These are phyloP conservation scores for Colletotrichum endophyticum DNA, from an alignment of 2,329 filamentous ascomycete genomes.

Conservation along the genomic window DNA sequence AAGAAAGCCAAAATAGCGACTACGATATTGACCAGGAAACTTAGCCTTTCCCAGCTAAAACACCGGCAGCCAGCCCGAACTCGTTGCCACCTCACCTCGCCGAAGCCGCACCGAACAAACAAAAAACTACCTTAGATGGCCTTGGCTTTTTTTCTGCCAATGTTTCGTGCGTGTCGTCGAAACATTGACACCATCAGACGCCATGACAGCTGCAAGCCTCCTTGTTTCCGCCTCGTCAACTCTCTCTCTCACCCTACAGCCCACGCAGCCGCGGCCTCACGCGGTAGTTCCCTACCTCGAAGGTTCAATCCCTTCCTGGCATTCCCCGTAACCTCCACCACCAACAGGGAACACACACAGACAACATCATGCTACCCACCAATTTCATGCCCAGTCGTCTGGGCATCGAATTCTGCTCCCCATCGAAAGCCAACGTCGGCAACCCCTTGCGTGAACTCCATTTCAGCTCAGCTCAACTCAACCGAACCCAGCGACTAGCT, in stretches of 20 bases:
- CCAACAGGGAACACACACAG: not conserved
- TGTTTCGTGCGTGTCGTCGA: conserved; percentile 16
- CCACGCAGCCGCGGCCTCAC: not conserved
- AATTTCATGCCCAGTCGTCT: not conserved
- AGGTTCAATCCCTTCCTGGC: not conserved
- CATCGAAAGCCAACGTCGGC: not conserved
- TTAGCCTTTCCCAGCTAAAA: not conserved
- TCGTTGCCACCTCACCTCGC: not conserved
- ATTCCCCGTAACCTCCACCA: not conserved
- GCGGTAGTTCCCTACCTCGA: not conserved
- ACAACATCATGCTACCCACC: not conserved
- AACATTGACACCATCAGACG: conserved; percentile 1
- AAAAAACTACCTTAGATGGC: not conserved
- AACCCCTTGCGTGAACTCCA: not conserved
- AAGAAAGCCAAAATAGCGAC: not conserved
- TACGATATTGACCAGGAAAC: not conserved
- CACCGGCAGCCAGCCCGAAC: not conserved
- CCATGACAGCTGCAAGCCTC: not conserved
- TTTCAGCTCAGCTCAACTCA: not conserved
- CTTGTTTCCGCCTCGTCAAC: not conserved
- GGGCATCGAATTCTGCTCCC: not conserved
- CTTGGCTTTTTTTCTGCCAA: conserved; percentile 8
- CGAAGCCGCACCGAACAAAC: not conserved
- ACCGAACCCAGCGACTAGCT: not conserved
- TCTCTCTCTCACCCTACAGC: not conserved